These are phyloP conservation scores for Fusarium xyrophilum DNA, from an alignment of 2,329 filamentous ascomycete genomes.

Conservation along the genomic window DNA sequence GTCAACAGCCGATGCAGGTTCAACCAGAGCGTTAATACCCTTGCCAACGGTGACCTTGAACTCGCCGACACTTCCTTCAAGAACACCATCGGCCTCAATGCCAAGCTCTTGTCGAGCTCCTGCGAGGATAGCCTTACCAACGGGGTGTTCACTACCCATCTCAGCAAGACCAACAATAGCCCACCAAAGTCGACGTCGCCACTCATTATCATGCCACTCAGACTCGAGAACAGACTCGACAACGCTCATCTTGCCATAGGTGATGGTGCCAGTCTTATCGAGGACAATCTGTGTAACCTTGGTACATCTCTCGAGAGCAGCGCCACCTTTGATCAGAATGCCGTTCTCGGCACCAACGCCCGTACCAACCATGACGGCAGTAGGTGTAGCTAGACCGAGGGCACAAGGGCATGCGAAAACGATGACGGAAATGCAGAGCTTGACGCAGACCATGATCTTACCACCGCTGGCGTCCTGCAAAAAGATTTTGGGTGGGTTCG, in stretches of 20 bases:
- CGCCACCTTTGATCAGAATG: slow-evolving; percentile 97
- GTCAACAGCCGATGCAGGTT: slow-evolving; percentile 73
- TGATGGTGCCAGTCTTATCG: slow-evolving; percentile 96
- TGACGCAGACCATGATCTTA: slow-evolving; percentile 93
- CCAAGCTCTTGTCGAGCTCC: slow-evolving; percentile 79
- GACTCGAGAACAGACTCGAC: slow-evolving; percentile 71
- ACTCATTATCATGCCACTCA: slow-evolving; percentile 72
- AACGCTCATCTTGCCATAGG: slow-evolving; percentile 94
- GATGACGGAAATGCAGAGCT: slow-evolving; percentile 97
- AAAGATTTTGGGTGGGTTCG: slow-evolving; percentile 89
- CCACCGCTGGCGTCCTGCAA: slow-evolving; percentile 80
- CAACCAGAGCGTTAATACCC: slow-evolving; percentile 82
- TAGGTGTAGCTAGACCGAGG: slow-evolving; percentile 93
- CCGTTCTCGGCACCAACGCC: slow-evolving; percentile 94
- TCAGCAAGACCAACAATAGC: slow-evolving; percentile 93
- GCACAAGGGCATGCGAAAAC: slow-evolving; percentile 98
- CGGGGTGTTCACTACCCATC: slow-evolving; percentile 93
- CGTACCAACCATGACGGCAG: slow-evolving; percentile 99
- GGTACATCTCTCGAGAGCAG: slow-evolving; percentile 87
- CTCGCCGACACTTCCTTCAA: slow-evolving; percentile 85
- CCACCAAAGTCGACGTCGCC: slow-evolving; percentile 86
- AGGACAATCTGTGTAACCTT: slow-evolving; percentile 89
- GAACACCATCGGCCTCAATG: slow-evolving; percentile 71
- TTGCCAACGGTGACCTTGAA: slow-evolving; percentile 85
- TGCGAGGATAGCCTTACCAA: slow-evolving; percentile 84